Evolutionary conservation across 208 protist genomes (phyloP).

Genomic region (Trypanosoma platydactyli): DNA sequence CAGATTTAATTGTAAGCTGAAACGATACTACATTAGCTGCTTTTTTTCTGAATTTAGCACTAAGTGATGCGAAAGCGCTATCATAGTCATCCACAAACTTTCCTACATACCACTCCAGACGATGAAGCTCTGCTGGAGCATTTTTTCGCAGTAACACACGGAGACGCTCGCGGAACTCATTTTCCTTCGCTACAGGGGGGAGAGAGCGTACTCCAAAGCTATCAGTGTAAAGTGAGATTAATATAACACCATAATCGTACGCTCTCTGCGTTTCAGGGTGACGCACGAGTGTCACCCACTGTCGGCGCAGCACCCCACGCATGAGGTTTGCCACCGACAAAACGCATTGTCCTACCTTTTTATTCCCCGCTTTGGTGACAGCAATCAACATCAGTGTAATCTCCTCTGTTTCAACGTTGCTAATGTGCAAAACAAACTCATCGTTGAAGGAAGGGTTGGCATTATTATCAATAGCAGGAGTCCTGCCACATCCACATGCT

Average conservation of each 20-base stretch:
- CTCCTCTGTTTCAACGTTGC: slow-evolving; percentile 55
- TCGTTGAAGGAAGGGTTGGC: slow-evolving; percentile 70
- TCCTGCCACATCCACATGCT: slow-evolving; percentile 54
- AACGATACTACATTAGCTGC: slow-evolving; percentile 32
- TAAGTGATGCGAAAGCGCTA: slow-evolving; percentile 15
- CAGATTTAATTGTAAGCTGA: slow-evolving; percentile 46
- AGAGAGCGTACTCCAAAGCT: slow-evolving; percentile 48
- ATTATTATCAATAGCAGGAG: slow-evolving; percentile 40
- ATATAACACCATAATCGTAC: slow-evolving; percentile 68
- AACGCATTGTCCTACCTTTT: slow-evolving; percentile 69
- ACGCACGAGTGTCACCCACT: slow-evolving; percentile 74
- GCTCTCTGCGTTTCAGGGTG: slow-evolving; percentile 62
- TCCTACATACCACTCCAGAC: slow-evolving; percentile 77
- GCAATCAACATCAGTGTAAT: slow-evolving; percentile 68
- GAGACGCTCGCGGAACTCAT: slow-evolving; percentile 50
- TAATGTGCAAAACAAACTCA: slow-evolving; percentile 73
- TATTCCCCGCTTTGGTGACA: slow-evolving; percentile 20
- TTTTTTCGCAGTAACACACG: slow-evolving; percentile 53
- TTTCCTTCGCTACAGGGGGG: slow-evolving; percentile 51
- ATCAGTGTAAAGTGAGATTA: slow-evolving; percentile 72
- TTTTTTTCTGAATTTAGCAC: slow-evolving; percentile 18
- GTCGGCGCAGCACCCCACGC: slow-evolving; percentile 48
- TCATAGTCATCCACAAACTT: slow-evolving; percentile 38
- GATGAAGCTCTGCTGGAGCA: slow-evolving; percentile 74
- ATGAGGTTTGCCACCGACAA: slow-evolving; percentile 62